Conservation (phyloP, 306 rosid species). For the Vigna hirtella region DNA sequence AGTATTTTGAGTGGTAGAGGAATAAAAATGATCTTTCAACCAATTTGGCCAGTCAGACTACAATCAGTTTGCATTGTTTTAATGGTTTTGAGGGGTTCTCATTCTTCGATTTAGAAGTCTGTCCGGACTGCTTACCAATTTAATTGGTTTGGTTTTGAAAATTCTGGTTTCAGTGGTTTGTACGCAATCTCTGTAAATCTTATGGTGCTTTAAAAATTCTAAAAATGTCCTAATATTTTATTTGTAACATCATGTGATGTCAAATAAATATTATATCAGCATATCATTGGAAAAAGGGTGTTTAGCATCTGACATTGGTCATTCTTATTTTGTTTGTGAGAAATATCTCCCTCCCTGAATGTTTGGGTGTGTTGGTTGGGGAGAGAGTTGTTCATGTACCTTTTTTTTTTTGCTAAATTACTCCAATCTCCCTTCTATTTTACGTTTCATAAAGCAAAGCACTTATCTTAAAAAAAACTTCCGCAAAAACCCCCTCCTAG, state of each 20-base stretch:
- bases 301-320: no score
- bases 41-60: not conserved
- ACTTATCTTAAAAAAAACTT: no score
- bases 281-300: no score
- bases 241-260: not conserved
- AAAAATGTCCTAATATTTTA: constrained; percentile 12
- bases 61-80: not conserved
- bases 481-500: not conserved
- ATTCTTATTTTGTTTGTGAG: no score
- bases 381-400: no score
- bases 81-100: not conserved
- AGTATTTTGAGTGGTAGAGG: not conserved
- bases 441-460: no score
- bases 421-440: no score
- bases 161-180: not conserved
- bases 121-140: not conserved
- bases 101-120: not conserved
- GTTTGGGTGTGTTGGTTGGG: no score
- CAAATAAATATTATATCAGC: constrained; percentile 6
- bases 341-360: no score
- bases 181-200: not conserved
- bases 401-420: no score
- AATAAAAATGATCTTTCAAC: constrained; percentile 5
- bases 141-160: not conserved
- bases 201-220: constrained; percentile 20